Evolutionary conservation across 2,329 filamentous ascomycete species (phyloP), one percentile per base, ranked within the genome.

Genomic region (Colletotrichum sp.): DNA sequence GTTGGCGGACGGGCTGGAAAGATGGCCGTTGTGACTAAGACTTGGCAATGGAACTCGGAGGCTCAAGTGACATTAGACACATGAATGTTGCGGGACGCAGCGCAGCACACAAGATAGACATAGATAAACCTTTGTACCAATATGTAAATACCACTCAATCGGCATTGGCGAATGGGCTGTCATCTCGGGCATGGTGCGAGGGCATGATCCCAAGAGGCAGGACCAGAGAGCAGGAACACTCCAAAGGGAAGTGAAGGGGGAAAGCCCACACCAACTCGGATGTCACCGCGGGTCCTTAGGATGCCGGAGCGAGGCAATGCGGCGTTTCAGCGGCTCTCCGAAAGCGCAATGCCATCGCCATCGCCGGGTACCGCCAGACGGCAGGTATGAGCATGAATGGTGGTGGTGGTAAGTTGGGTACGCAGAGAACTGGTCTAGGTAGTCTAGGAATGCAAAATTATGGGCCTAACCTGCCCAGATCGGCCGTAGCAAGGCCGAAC

Each of bases 1-100:
- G 97, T 83, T 99, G 97, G 97, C 90, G 94, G 86, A 97, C 94
- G 2, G 97, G 97, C 0, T 98, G 94, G 93, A 92, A 91, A 83
- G 93, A 93, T 80, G 91, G 91, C 34, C 87, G 90, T 4, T 93
- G 91, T 79, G 91, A 91, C 78, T 92, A 27, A 72, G 22, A 25
- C 19, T 6, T 8, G 61, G 19, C 9, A 52, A 36, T 48, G 19
- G 25, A 25, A 19, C 19, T 16, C 8, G 59, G 13, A 44, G n/a
- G 16, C 44, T 15, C 9, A 48, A 63, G 36, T 12, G 13, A 22
- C 30, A 6, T 60, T n/a, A 28, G 32, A 34, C 28, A 32, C 59
- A 15, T 61, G 27, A 22, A n/a, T 13, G 19, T 30, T n/a, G 32
- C 59, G 34, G 27, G 16, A 8, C 16, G 12, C 59, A 15, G 22